Evolutionary conservation across 2,329 filamentous ascomycete genomes (phyloP), one percentile per base, ranked within the genome.

Genomic region (Pseudogymnoascus sp.): DNA sequence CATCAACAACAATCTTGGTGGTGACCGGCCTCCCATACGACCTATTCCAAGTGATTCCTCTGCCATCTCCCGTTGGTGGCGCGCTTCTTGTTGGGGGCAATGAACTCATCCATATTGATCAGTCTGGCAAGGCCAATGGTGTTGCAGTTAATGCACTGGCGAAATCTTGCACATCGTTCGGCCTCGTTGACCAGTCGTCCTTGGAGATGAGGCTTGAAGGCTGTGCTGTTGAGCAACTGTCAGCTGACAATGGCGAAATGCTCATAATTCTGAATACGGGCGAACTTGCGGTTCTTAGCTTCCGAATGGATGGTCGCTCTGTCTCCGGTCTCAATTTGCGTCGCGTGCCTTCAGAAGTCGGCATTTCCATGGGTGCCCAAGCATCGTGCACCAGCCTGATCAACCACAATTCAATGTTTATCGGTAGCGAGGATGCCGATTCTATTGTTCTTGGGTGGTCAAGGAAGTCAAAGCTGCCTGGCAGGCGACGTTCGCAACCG

Each of bases 111-210:
- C 94, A 99, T 73, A 86, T 99, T 66, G 93, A 97, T 70, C 94
- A 99, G 78, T 91, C 91, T 9, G 94, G 94, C 30, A 97, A 96
- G 73, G 84, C 92, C 11, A 96, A 91, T 69, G 93, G 92, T 2
- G 88, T 97, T 62, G 93, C 89, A 3, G 90, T 99, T 65, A 99
- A 99, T 70, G 84, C 90, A 35, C 95, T 96, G 75, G 88, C 92
- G 4, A 90, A 87, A 72, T 84, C 89, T 64, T 84, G 85, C 65
- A 96, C 93, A 2, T 84, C 88, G 0, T 97, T 97, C 69, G 84
- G 87, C 58, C 85, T 99, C 72, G 82, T 84, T 4, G 94, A 99
- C 72, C 93, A 97, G 74, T 89, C 91, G 0, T 84, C 90, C 50
- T 79, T 97, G 47, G 83, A 83, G 14, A 77, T 97, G 63, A 88